Conservation (phyloP, 306 rosid species). For the Castanea mollissima region DNA sequence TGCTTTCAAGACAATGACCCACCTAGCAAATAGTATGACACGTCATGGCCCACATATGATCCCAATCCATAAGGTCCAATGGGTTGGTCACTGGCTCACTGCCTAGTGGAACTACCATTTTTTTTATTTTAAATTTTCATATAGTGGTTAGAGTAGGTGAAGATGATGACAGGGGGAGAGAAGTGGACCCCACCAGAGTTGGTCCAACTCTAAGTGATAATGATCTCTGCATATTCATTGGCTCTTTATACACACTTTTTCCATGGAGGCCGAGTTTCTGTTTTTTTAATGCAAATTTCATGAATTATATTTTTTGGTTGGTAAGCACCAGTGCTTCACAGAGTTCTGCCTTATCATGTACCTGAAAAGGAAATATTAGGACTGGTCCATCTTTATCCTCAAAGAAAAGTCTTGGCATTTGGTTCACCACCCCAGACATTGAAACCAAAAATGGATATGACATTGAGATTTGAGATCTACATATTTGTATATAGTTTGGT, state of each 20-base stretch:
- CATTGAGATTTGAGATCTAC: no score
- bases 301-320: no score
- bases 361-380: background rate
- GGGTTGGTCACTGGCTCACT: background rate
- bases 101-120: no score
- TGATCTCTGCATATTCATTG: background rate
- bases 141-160: conserved; percentile 60
- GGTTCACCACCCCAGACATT: conserved; percentile 30
- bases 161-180: conserved; percentile 46
- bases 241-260: background rate
- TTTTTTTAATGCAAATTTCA: no score
- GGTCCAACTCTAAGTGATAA: conserved; percentile 2
- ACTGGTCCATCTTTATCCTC: conserved; percentile 13
- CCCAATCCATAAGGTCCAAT: background rate
- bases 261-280: background rate
- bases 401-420: background rate
- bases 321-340: conserved; percentile 32
- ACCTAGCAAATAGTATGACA: background rate
- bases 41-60: background rate
- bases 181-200: conserved; percentile 24
- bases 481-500: no score
- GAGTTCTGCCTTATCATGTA: conserved; percentile 23
- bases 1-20: background rate
- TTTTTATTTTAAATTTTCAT: background rate
- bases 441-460: background rate